A percentile compares a stretch with the other conserved stretches of the same genome.
These are phyloP conservation scores for Verticillium longisporum DNA, from an alignment of 2,329 filamentous ascomycete genomes.

Conservation along the genomic window DNA sequence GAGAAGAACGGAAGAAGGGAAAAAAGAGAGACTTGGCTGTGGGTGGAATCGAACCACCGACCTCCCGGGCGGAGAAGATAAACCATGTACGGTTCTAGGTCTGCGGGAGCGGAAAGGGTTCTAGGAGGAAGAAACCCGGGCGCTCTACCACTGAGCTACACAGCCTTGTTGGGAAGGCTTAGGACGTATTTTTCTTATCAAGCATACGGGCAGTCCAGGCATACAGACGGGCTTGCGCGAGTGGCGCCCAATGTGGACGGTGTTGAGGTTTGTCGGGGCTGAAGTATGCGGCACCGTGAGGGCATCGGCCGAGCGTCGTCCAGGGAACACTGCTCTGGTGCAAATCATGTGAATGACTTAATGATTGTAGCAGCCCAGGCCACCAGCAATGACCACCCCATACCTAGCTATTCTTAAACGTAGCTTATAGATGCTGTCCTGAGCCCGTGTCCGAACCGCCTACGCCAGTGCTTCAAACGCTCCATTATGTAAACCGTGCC, in stretches of 20 bases:
- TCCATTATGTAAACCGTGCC: not conserved
- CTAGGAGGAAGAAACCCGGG: not conserved
- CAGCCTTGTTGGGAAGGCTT: not conserved
- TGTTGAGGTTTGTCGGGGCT: no score
- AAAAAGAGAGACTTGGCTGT: not conserved
- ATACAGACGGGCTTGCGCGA: not conserved
- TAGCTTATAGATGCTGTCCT: not conserved
- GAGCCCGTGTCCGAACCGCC: not conserved
- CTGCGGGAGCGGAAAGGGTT: not conserved
- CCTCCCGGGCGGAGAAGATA: not conserved
- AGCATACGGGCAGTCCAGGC: not conserved
- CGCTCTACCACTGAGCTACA: not conserved
- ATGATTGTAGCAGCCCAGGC: not conserved
- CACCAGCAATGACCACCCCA: not conserved
- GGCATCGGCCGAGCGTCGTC: not conserved
- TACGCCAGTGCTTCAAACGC: conserved; percentile 2
- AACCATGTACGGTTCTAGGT: not conserved
- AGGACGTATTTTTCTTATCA: not conserved
- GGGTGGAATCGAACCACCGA: not conserved
- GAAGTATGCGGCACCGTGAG: not conserved
- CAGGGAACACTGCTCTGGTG: not conserved
- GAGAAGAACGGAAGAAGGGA: not conserved
- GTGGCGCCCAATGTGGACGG: no score
- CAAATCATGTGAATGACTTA: no score
- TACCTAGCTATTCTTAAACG: not conserved